Evolutionary conservation across 2,329 filamentous ascomycete species (phyloP), one percentile per base, ranked within the genome.

Genomic region (Xylariaceae sp.): DNA sequence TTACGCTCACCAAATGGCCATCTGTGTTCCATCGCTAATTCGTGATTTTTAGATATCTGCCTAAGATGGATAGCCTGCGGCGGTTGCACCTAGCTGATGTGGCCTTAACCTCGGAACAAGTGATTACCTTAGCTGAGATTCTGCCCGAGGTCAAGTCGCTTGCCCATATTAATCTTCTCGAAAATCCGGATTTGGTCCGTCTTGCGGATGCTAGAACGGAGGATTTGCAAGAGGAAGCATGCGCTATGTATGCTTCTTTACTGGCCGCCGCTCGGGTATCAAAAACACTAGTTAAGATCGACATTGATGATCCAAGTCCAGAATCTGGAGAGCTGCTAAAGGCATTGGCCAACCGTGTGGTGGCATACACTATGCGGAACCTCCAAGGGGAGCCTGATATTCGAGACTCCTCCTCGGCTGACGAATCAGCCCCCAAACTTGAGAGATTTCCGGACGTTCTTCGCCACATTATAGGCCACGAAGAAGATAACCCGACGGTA

Each of bases 301-400:
- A 97, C 67, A 89, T 97, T 54, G 92, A 97, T 63, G 85, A 95
- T 2, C 94, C 92, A 0, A 85, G 80, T 30, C 78, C 85, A 19
- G 85, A 89, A 52, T 88, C 87, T n/a, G 89, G 88, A 51, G 94
- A 96, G 68, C 83, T 96, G 21, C 88, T 96, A 64, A 95, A 91
- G 70, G 92, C 91, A 2, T 79, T 96, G 62, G 92, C 91, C 0
- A 95, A 92, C 66, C 92, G 96, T 69, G 88, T 96, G n/a, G 86
- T 96, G 41, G 92, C 90, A 0, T 96, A 96, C 70, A 96, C 89
- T 58, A 78, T 99, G 57, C 84, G 88, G 53, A 99, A 99, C 64
- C 86, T 99, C 76, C 90, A 96, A 68, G 82, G 81, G 9, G 81
- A 87, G 15, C 85, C 89, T 10, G 83, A 68, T 49, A 62, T 70